A percentile compares a stretch with the other conserved stretches of the same genome.
Conservation (phyloP, 768 basidiomycete genomes). For the Neoboletus subvelutipes region DNA sequence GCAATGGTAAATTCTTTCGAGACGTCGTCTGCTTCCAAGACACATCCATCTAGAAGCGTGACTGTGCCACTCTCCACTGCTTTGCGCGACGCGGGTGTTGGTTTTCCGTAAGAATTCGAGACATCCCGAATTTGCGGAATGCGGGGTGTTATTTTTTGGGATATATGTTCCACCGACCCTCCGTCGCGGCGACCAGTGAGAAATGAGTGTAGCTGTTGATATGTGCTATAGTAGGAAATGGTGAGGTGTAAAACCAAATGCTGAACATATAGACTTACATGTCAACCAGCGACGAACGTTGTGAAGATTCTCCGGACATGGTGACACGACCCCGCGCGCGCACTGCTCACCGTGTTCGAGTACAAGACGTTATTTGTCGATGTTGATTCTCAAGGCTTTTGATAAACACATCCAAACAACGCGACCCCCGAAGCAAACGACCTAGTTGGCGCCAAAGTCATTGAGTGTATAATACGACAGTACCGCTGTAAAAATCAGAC, state of each 20-base stretch:
- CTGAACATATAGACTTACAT: constrained; percentile 39
- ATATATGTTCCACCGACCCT: constrained; percentile 55
- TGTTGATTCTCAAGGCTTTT: constrained; percentile 26
- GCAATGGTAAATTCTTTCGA: constrained; percentile 70
- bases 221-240: constrained; percentile 46
- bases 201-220: constrained; percentile 58
- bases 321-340: constrained; percentile 7
- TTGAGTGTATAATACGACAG: background rate
- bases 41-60: constrained; percentile 63
- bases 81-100: constrained; percentile 64
- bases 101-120: constrained; percentile 65
- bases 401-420: constrained; percentile 23
- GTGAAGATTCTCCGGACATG: constrained; percentile 49
- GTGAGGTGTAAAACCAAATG: constrained; percentile 1
- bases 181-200: constrained; percentile 62
- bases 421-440: too few relatives aligned
- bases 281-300: constrained; percentile 71
- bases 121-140: constrained; percentile 55
- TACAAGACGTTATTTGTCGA: constrained; percentile 19
- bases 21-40: constrained; percentile 60
- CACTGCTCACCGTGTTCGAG: constrained; percentile 4
- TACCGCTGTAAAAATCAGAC: constrained; percentile 30
- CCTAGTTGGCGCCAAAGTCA: background rate
- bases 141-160: constrained; percentile 58
- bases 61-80: constrained; percentile 67